Percentiles rank a stretch among this genome's conserved stretches.
These are phyloP conservation scores for Mesembryanthemum crystallinum DNA, from an alignment of 148 eudicot species.

Conservation along the genomic window DNA sequence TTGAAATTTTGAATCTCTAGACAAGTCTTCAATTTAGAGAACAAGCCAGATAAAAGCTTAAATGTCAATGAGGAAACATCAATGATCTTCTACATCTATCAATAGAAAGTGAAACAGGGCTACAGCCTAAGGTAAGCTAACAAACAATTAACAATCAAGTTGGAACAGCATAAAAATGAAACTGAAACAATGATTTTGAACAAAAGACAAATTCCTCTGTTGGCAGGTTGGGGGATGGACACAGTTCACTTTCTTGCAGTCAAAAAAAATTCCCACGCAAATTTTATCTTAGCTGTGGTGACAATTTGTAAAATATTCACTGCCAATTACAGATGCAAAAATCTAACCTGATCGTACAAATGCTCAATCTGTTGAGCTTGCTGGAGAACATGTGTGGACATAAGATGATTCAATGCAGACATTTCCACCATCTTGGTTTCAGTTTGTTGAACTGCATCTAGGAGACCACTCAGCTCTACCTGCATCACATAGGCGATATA, in stretches of 20 bases:
- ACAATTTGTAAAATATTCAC: no score
- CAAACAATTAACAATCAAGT: neutral
- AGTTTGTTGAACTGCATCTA: slow-evolving; percentile 89
- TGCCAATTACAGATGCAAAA: neutral
- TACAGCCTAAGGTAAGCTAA: neutral
- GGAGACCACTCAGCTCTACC: slow-evolving; percentile 72
- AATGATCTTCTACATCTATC: neutral
- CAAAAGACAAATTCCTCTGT: neutral
- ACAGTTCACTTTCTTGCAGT: neutral
- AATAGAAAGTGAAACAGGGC: neutral
- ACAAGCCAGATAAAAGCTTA: neutral
- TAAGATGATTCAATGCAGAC: slow-evolving; percentile 95
- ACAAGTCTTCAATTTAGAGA: neutral
- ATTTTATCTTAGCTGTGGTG: neutral
- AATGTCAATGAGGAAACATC: neutral
- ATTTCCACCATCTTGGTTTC: slow-evolving; percentile 96
- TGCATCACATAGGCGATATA: slow-evolving; percentile 22
- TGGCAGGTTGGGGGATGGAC: neutral
- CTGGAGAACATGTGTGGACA: slow-evolving; percentile 93
- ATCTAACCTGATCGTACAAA: slow-evolving; percentile 83
- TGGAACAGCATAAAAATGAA: neutral
- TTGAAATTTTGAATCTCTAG: neutral
- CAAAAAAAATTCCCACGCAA: neutral
- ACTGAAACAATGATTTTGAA: neutral
- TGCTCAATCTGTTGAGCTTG: slow-evolving; percentile 88